Base-by-base conservation (phyloP, 352 stramenopile genomes). In the Phytophthora tentaculata region DNA sequence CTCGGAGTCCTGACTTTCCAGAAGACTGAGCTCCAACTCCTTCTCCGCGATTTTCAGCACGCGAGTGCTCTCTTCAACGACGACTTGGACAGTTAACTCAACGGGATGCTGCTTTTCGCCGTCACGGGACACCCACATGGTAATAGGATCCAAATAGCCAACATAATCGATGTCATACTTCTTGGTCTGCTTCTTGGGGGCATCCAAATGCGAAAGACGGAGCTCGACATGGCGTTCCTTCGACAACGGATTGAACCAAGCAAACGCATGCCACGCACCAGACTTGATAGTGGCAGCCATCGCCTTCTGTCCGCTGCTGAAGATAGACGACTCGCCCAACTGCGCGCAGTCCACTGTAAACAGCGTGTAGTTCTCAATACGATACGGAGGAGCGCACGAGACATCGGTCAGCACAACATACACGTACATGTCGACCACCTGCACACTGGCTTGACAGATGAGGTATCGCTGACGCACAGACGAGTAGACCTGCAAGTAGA, bases 371-470 rank as follows among this genome's bases (percentile, higher is more conserved):
- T 96, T 96, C 72, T 96, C 88, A 48, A 96, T 89, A 8, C 88
- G 85, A 67, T 94, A 96, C 17, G 88, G 88, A 8, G 88, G 88
- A 17, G 84, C 79, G 22, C 80, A 86, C 0, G 86, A 96, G 12
- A 91, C 84, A 64, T 96, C 88, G 22, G 76, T 94, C 50, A 96
- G 63, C 53, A 95, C 88, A 13, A 96, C 86, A 63, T 95, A 96
- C 17, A 96, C 80, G 56, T 96, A 94, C 82, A 92, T 92, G 37
- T 93, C 88, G n/a, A 96, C 83, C 23, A 96, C 82, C 57, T 96
- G 88, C 19, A 96, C 84, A 53, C 86, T 95, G 37, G 84, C 88
- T 55, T 94, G 77, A 48, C 88, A 94, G 51, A 96, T 95, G 41
- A 94, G 77, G 44, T 84, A 76, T 32, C 85, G 86, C 64, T 96